Percentiles rank a stretch among this genome's conserved stretches.
phyloP scores from a whole-genome alignment of 2,329 filamentous ascomycete genomes.

The Fusarium pseudoanthophilum region DNA sequence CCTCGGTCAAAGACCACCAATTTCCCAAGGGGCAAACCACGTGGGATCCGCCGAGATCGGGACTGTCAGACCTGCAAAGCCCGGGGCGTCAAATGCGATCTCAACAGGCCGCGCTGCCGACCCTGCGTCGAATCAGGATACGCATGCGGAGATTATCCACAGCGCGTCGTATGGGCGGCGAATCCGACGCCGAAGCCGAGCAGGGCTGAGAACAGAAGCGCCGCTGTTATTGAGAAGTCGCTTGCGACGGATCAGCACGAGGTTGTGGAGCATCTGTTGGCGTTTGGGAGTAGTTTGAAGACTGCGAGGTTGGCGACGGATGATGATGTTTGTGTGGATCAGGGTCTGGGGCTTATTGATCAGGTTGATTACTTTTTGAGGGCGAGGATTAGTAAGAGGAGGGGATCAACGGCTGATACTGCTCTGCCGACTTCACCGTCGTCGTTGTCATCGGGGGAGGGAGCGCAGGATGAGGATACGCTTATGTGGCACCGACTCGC shows the following conservation, averaged over 20 bases:
- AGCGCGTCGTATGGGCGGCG: slow-evolving; percentile 47
- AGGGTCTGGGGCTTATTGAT: slow-evolving; percentile 40
- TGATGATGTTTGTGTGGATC: slow-evolving; percentile 4
- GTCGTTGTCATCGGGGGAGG: background rate
- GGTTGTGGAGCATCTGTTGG: slow-evolving; percentile 28
- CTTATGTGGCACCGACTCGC: slow-evolving; percentile 45
- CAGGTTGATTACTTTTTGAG: slow-evolving; percentile 43
- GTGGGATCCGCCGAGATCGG: slow-evolving; percentile 45
- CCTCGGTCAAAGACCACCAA: slow-evolving; percentile 5
- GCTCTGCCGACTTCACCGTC: background rate
- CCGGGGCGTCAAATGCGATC: slow-evolving; percentile 43
- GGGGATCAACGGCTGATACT: background rate
- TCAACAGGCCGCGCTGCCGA: slow-evolving; percentile 44
- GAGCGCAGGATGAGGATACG: background rate
- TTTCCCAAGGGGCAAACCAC: slow-evolving; percentile 40
- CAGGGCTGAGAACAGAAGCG: background rate
- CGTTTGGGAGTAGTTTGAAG: slow-evolving; percentile 43
- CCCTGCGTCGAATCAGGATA: slow-evolving; percentile 45
- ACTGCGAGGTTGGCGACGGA: slow-evolving; percentile 1
- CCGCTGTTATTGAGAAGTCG: background rate
- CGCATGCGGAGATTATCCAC: slow-evolving; percentile 47
- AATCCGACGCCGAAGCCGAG: background rate
- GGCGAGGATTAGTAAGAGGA: slow-evolving; percentile 35
- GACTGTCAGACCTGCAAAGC: slow-evolving; percentile 44
- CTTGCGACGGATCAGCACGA: slow-evolving; percentile 5